Base-by-base conservation (phyloP, 495 filamentous ascomycete species). In the Aspergillus homomorphus region DNA sequence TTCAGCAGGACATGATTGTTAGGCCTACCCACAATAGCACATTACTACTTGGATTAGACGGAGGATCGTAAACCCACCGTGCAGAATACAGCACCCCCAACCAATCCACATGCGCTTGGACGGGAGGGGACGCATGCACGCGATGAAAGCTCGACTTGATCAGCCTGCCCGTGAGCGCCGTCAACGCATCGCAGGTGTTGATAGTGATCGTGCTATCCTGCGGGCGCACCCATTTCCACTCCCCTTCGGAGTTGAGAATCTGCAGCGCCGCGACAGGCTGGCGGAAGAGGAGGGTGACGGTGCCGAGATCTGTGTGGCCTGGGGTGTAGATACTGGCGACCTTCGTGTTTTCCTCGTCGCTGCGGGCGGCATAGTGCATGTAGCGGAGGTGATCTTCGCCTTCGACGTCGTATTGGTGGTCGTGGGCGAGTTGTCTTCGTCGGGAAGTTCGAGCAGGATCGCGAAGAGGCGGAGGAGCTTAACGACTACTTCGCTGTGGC, bases 111-210 rank as follows among this genome's bases (percentile, higher is more conserved):
- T 81, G 71, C 14, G 74, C 71, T 59, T 85, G 81, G 57, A 82
- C 77, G 3, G 68, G 53, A 0, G 80, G 79, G 6, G 77, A 77
- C 5, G 79, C 69, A 59, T 77, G 74, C 10, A 84, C 81, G 21
- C 81, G 75, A 53, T 84, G 80, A 41, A 82, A 66, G 53, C 77
- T 81, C 0, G 71, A 75, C 66, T 82, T 82, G 57, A 81, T 72
- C 21, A 80, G 68, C 0, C 79, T 78, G 42, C 75, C 65, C 8
- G 78, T 80, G 38, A 82, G 68, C 30, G 71, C 71, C 6, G 75
- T 77, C 56, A 82, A 62, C 2, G 79, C 73, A 66, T 82, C 79
- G 48, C 72, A 77, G 0, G 73, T 79, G 66, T 84, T 82, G 56
- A 81, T 75, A 3, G 78, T 80, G 56, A 83, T 82, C 0, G 73